phyloP scores from a whole-genome alignment of 2,329 filamentous ascomycete genomes.

The Westerdykella sp. region DNA sequence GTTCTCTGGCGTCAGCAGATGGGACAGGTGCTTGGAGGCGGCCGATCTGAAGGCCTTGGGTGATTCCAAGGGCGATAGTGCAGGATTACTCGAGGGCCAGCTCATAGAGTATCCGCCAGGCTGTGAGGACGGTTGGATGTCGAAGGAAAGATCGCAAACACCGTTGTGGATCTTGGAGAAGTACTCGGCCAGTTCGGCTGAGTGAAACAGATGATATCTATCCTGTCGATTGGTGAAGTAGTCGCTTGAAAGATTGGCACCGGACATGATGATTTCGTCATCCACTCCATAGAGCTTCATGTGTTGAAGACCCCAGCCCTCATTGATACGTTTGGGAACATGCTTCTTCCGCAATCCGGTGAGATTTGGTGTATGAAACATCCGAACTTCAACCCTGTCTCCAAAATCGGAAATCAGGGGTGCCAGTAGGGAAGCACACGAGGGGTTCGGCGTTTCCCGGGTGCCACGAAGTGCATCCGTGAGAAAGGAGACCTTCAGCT shows the following conservation, averaged over 20 bases:
- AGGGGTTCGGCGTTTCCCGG: conserved; percentile 76
- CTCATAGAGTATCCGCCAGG: conserved; percentile 49
- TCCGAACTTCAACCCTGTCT: conserved; percentile 81
- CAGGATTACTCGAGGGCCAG: conserved; percentile 72
- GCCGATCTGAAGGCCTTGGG: conserved; percentile 63
- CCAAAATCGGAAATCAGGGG: conserved; percentile 83
- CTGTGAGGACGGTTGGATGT: conserved; percentile 57
- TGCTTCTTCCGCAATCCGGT: conserved; percentile 78
- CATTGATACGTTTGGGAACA: conserved; percentile 86
- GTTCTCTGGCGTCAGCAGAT: conserved; percentile 55
- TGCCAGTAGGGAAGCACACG: conserved; percentile 80
- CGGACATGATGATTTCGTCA: conserved; percentile 86
- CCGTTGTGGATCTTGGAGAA: conserved; percentile 72
- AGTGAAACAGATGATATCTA: conserved; percentile 85
- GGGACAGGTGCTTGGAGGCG: conserved; percentile 60
- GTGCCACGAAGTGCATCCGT: conserved; percentile 90
- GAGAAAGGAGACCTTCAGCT: conserved; percentile 77
- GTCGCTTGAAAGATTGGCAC: conserved; percentile 82
- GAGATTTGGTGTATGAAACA: conserved; percentile 97
- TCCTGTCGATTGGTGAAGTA: conserved; percentile 97
- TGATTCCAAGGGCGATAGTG: conserved; percentile 66
- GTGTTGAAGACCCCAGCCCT: conserved; percentile 96
- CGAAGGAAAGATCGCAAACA: conserved; percentile 75
- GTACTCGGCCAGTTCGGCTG: conserved; percentile 71
- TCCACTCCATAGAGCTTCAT: conserved; percentile 98